A percentile compares a stretch with the other conserved stretches of the same genome.
phyloP scores from a whole-genome alignment of 2,329 filamentous ascomycete species.

The Hymenoscyphus albidus region DNA sequence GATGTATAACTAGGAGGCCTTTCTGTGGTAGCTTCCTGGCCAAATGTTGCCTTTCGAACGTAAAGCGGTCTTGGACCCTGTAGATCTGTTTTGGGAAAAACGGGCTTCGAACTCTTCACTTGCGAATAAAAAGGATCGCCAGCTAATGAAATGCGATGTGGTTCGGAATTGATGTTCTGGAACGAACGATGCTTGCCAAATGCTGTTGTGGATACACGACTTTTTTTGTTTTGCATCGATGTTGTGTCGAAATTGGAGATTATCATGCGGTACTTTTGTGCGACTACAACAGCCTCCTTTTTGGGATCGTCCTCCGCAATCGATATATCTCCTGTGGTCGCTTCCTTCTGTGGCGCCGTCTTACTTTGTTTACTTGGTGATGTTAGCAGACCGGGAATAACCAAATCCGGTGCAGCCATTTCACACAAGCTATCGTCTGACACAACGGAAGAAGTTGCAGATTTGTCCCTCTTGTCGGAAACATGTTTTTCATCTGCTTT shows the following conservation, averaged over 20 bases:
- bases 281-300: conserved; percentile 14
- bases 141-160: conserved; percentile 15
- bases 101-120: conserved; percentile 22
- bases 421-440: conserved; percentile 30
- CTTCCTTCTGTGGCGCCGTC: conserved; percentile 8
- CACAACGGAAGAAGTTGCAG: conserved; percentile 18
- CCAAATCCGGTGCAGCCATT: conserved; percentile 20
- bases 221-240: conserved; percentile 19
- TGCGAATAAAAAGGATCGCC: conserved; percentile 27
- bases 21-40: conserved; percentile 19
- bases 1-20: conserved; percentile 16
- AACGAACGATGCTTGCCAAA: conserved; percentile 9
- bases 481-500: conserved; percentile 14
- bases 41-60: conserved; percentile 30
- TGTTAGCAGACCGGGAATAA: conserved; percentile 24
- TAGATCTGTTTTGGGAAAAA: conserved; percentile 12
- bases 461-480: conserved; percentile 10
- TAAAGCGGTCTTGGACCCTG: conserved; percentile 22
- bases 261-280: conserved; percentile 16
- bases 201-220: conserved; percentile 11
- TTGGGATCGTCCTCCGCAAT: conserved; percentile 14
- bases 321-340: not conserved
- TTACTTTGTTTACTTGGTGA: conserved; percentile 26
- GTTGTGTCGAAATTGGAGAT: conserved; percentile 14
- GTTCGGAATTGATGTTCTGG: conserved; percentile 4